phyloP scores from a whole-genome alignment of 1,284 basidiomycete genomes.

The Dichomitus squalens region DNA sequence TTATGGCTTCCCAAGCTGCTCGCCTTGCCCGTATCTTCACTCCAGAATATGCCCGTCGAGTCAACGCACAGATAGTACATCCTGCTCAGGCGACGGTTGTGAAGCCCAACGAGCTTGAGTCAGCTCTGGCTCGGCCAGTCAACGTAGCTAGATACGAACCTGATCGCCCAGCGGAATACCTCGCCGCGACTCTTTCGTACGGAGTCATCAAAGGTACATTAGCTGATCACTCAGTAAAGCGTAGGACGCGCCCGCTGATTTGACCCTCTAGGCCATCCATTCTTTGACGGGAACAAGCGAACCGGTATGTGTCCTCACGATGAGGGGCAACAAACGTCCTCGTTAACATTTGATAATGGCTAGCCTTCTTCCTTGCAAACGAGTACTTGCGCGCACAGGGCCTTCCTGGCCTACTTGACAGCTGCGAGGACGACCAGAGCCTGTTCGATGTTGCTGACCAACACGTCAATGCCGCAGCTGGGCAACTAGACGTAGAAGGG shows the following conservation, averaged over 20 bases:
- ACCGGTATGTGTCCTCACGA: slow-evolving; percentile 22
- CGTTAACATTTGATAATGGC: background rate
- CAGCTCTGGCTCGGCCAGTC: slow-evolving; percentile 36
- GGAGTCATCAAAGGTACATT: slow-evolving; percentile 30
- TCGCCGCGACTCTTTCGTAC: slow-evolving; percentile 30
- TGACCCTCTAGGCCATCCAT: slow-evolving; percentile 29
- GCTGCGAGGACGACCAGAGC: slow-evolving; percentile 4
- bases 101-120: slow-evolving; percentile 40
- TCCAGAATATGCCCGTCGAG: slow-evolving; percentile 32
- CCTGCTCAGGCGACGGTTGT: slow-evolving; percentile 34
- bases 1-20: slow-evolving; percentile 19
- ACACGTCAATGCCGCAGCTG: slow-evolving; percentile 11
- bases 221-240: no score
- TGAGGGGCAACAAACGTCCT: background rate
- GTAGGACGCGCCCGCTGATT: background rate
- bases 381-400: slow-evolving; percentile 13
- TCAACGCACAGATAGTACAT: slow-evolving; percentile 39
- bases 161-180: slow-evolving; percentile 25
- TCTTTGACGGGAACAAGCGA: slow-evolving; percentile 33
- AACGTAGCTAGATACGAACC: slow-evolving; percentile 37
- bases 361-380: slow-evolving; percentile 15
- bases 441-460: slow-evolving; percentile 11
- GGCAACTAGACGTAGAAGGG: slow-evolving; percentile 8
- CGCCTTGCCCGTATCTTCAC: slow-evolving; percentile 38
- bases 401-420: slow-evolving; percentile 12